Evolutionary conservation across 768 basidiomycete genomes (phyloP), one percentile per base, ranked within the genome.

Genomic region (Ramaria rubella): DNA sequence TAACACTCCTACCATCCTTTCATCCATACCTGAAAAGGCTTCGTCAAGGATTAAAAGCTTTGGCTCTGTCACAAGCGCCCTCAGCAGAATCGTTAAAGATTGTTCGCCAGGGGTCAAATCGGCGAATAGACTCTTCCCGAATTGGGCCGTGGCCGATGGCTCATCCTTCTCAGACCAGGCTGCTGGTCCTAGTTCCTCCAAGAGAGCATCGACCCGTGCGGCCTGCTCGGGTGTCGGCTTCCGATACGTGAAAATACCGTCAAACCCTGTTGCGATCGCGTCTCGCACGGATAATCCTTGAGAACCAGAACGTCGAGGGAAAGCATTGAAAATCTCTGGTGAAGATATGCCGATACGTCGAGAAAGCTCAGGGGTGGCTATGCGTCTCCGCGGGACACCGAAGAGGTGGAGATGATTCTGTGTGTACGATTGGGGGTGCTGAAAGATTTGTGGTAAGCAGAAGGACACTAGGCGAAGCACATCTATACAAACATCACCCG

Each of bases 21-120:
- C 84, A 60, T 90, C 90, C 90, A 98, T 94, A 24, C 94, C 94
- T 23, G 88, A 85, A 81, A 90, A 94, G 8, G 86, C 89, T 67
- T 99, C 95, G 64, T 99, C 95, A 38, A 98, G 71, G 9, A 97
- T 74, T 6, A 98, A 75, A 31, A 99, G 66, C 54, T 78, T 79
- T 3, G 90, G 87, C 14, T 76, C 72, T 14, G 80, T 80, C 8
- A 94, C 91, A 31, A 96, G 73, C 26, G 94, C 90, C 17, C 94
- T 82, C 79, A 94, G 83, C 42, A 97, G 76, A 34, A 98, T 72
- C 19, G 92, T 81, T 44, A 94, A 69, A 44, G 84, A 79, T 70
- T 95, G 94, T 65, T 89, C 87, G 0, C 84, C 86, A 0, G 81
- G 75, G 0, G 86, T 75, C 5, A 94, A 75, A 38, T 78, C 77